Evolutionary conservation across 768 basidiomycete genomes (phyloP).

Genomic region (Thelephora ganbajun): DNA sequence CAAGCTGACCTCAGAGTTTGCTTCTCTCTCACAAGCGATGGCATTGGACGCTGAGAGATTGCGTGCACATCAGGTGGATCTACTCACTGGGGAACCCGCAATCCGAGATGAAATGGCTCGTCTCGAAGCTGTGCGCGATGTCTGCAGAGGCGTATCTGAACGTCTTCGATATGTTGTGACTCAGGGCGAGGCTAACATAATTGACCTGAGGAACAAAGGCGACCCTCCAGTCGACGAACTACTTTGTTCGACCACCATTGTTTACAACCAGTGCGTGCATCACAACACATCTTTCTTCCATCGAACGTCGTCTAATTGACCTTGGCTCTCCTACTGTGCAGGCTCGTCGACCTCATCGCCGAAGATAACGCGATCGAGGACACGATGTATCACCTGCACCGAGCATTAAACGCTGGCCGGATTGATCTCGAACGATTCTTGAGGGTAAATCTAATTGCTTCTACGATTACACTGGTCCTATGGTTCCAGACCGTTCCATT

Average conservation of each 20-base stretch:
- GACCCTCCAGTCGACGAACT: slow-evolving; percentile 95
- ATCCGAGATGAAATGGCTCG: slow-evolving; percentile 94
- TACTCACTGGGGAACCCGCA: slow-evolving; percentile 83
- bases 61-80: slow-evolving; percentile 69
- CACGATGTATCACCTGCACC: slow-evolving; percentile 91
- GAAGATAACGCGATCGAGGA: slow-evolving; percentile 99
- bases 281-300: slow-evolving; percentile 10
- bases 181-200: slow-evolving; percentile 58
- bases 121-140: slow-evolving; percentile 83
- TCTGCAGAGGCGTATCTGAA: slow-evolving; percentile 68
- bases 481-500: not conserved
- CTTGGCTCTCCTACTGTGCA: slow-evolving; percentile 17
- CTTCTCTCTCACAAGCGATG: slow-evolving; percentile 52
- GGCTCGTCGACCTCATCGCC: slow-evolving; percentile 93
- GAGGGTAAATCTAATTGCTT: slow-evolving; percentile 34
- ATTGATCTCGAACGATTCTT: slow-evolving; percentile 93
- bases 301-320: not conserved
- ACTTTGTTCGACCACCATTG: slow-evolving; percentile 89
- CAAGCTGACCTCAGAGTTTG: slow-evolving; percentile 58
- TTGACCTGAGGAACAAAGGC: slow-evolving; percentile 68
- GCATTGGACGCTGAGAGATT: slow-evolving; percentile 59
- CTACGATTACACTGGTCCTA: slow-evolving; percentile 1
- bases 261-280: slow-evolving; percentile 81
- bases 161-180: slow-evolving; percentile 50
- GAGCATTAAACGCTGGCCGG: slow-evolving; percentile 80